phyloP scores from a whole-genome alignment of 1,284 basidiomycete species.

The Melanopsichium pennsylvanicum region DNA sequence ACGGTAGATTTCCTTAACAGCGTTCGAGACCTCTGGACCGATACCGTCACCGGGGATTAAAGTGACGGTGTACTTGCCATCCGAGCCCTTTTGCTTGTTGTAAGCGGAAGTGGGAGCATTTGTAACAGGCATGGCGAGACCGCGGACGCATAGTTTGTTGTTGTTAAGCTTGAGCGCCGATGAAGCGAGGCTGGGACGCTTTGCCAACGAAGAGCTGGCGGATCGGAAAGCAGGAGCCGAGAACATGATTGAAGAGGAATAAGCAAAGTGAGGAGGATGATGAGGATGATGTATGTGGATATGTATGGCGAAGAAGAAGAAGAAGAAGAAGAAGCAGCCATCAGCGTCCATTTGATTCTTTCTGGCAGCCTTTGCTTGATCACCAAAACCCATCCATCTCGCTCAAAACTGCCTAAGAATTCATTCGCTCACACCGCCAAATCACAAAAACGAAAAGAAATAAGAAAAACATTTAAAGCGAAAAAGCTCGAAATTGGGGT shows the following conservation, averaged over 20 bases:
- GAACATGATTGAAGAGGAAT: constrained; percentile 16
- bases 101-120: constrained; percentile 61
- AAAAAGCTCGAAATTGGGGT: too few species aligned
- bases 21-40: constrained; percentile 96
- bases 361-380: too few species aligned
- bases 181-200: constrained; percentile 45
- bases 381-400: too few species aligned
- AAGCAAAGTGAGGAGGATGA: neutral
- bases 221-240: constrained; percentile 40
- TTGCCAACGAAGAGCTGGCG: constrained; percentile 46
- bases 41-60: constrained; percentile 92
- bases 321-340: neutral
- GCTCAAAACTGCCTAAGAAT: too few species aligned
- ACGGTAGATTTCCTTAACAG: constrained; percentile 90
- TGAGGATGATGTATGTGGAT: constrained; percentile 1
- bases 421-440: too few species aligned
- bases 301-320: too few species aligned
- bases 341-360: too few species aligned
- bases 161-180: constrained; percentile 42
- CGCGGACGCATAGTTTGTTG: constrained; percentile 39
- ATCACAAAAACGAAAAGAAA: too few species aligned
- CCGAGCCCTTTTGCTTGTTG: constrained; percentile 61
- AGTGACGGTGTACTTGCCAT: constrained; percentile 91
- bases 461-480: too few species aligned
- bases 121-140: constrained; percentile 56